Evolutionary conservation across 2,329 filamentous ascomycete genomes (phyloP).

Genomic region (Hirsutella minnesotensis): DNA sequence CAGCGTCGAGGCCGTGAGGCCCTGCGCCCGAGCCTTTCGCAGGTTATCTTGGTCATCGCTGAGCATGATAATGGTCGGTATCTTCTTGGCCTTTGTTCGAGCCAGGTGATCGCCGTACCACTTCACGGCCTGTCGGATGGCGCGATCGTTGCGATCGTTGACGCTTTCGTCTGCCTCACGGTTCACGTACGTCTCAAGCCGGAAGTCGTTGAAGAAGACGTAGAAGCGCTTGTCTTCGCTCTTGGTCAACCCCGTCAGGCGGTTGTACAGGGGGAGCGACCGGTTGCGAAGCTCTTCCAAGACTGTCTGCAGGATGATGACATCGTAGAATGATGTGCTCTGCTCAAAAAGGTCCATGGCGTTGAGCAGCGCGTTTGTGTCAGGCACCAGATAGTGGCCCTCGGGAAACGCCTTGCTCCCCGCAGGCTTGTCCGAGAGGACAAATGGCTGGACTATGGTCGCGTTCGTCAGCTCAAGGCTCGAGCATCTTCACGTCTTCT

Average conservation of each 20-base stretch:
- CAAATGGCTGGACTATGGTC: slow-evolving; percentile 58
- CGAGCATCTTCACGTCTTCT: not conserved
- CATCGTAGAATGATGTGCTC: slow-evolving; percentile 83
- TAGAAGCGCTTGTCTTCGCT: slow-evolving; percentile 97
- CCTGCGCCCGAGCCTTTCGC: slow-evolving; percentile 65
- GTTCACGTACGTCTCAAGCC: slow-evolving; percentile 76
- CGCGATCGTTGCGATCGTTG: slow-evolving; percentile 92
- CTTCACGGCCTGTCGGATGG: slow-evolving; percentile 71
- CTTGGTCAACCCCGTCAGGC: slow-evolving; percentile 78
- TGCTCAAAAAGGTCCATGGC: slow-evolving; percentile 97
- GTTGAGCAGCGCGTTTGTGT: slow-evolving; percentile 90
- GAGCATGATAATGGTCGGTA: slow-evolving; percentile 80
- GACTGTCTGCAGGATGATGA: slow-evolving; percentile 92
- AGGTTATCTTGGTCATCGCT: slow-evolving; percentile 87
- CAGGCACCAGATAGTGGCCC: slow-evolving; percentile 89
- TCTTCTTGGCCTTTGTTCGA: slow-evolving; percentile 44
- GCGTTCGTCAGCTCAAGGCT: slow-evolving; percentile 4
- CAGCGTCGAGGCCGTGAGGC: slow-evolving; percentile 56
- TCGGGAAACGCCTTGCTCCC: slow-evolving; percentile 71
- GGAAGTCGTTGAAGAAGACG: slow-evolving; percentile 98
- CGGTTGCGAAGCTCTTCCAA: slow-evolving; percentile 92
- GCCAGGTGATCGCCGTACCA: slow-evolving; percentile 84
- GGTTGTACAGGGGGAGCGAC: slow-evolving; percentile 89
- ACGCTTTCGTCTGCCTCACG: slow-evolving; percentile 71
- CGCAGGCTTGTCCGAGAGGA: slow-evolving; percentile 80